Base-by-base conservation (phyloP, 257 asterid species). In the Phtheirospermum japonicum region DNA sequence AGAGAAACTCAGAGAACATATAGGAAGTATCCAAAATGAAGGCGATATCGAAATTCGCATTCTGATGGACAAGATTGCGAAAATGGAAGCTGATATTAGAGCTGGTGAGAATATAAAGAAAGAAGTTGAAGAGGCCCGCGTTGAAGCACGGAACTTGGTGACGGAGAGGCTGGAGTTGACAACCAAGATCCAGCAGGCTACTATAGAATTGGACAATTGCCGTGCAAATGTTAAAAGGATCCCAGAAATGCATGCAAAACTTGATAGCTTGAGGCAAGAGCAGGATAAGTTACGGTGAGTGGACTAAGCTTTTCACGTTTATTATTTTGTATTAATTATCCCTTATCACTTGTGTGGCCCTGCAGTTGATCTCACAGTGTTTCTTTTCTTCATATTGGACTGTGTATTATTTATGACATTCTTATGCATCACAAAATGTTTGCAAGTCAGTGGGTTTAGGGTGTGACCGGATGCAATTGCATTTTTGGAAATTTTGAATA, bases 231-330 rank as follows among this genome's bases (percentile, higher is more conserved):
- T 70, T 31, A 78, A 84, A 59, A 89, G 64, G 72, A 61, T 83
- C 58, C 89, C 89, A 2, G 88, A 75, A 58, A 75, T 79, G 90
- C 82, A 53, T 65, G 71, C 78, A 45, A 82, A 85, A 60, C 88
- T 85, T 64, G 92, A 82, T 62, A 64, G 73, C 40, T 75, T 85
- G 76, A 79, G 61, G 80, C 75, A 79, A 70, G 99, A 89, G 55
- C 84, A 83, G 73, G 79, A 77, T 57, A 78, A 67, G 59, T 70
- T 93, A 70, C 91, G 92, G 99, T 93, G 61, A 83, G 92, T 70
- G 51, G 58, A 63, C 17, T 52, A 18, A 39, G 23, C 54, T 48
- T 48, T 57, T 64, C 17, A 32, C 37, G 17, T 43, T 50, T 43
- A 19, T 34, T 66, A 13, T 62, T 61, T 57, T 45, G 50, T 67